A percentile compares a stretch with the other conserved stretches of the same genome.
Evolutionary conservation across 495 filamentous ascomycete species (phyloP).

Genomic region (Penicillium goetzii): DNA sequence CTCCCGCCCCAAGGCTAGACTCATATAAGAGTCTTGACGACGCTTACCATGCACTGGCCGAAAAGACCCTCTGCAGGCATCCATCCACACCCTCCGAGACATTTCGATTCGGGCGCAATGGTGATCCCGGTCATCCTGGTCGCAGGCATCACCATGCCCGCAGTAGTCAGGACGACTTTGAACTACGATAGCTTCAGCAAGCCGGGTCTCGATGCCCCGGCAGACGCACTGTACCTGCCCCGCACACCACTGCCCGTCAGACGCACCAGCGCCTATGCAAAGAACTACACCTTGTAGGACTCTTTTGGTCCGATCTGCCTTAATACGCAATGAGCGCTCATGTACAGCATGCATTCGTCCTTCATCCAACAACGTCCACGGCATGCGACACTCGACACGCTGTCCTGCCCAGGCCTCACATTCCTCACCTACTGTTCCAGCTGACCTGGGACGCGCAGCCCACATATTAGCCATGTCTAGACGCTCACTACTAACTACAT

Average conservation of each 20-base stretch:
- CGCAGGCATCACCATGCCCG: constrained; percentile 50
- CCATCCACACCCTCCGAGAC: constrained; percentile 45
- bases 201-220: constrained; percentile 36
- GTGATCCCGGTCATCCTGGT: constrained; percentile 47
- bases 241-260: constrained; percentile 37
- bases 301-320: too few relatives aligned
- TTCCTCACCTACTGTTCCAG: constrained; percentile 41
- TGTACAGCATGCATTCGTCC: too few relatives aligned
- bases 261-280: constrained; percentile 47
- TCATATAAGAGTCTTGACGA: constrained; percentile 36
- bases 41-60: constrained; percentile 47
- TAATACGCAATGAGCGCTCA: too few relatives aligned
- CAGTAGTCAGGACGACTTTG: constrained; percentile 38
- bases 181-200: constrained; percentile 46
- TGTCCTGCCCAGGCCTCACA: constrained; percentile 13
- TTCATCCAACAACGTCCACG: too few relatives aligned
- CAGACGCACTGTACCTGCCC: constrained; percentile 48
- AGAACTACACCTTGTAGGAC: constrained; percentile 39
- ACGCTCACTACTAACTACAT: neutral
- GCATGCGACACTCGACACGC: too few relatives aligned
- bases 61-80: constrained; percentile 45
- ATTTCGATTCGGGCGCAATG: constrained; percentile 40
- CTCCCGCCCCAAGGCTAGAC: constrained; percentile 24
- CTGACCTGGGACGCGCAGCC: constrained; percentile 40
- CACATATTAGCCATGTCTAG: too few relatives aligned